Evolutionary conservation across 2,329 filamentous ascomycete species (phyloP).

Genomic region (Kalaharituber pfeilii): DNA sequence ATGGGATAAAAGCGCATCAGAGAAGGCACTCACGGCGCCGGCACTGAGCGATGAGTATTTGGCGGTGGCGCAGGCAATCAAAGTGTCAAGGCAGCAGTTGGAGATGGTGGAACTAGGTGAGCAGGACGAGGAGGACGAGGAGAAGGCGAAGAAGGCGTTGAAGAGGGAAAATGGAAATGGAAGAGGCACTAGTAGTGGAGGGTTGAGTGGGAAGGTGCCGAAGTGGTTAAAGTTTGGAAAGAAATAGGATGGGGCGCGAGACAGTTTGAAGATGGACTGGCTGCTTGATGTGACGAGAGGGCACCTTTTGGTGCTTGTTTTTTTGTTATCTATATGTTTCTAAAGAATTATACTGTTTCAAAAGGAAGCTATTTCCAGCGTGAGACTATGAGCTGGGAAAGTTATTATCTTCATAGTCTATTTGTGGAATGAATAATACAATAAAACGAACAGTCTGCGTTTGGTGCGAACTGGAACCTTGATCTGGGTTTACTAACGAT

Average conservation of each 20-base stretch:
- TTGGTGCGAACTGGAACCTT: too few relatives aligned
- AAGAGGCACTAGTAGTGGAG: constrained; percentile 3
- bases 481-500: too few relatives aligned
- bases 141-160: constrained; percentile 26
- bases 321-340: too few relatives aligned
- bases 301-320: too few relatives aligned
- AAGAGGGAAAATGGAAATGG: constrained; percentile 26
- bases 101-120: constrained; percentile 32
- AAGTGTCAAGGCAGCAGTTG: constrained; percentile 44
- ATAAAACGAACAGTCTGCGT: too few relatives aligned
- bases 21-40: constrained; percentile 12
- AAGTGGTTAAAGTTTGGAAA: constrained; percentile 23
- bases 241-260: constrained; percentile 21
- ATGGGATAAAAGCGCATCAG: constrained; percentile 11
- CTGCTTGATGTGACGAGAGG: too few relatives aligned
- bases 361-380: too few relatives aligned
- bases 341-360: too few relatives aligned
- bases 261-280: too few relatives aligned
- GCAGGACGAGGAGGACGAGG: constrained; percentile 28
- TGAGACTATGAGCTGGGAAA: too few relatives aligned
- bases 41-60: constrained; percentile 17
- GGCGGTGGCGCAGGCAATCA: constrained; percentile 22
- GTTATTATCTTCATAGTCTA: too few relatives aligned
- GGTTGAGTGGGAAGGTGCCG: constrained; percentile 16
- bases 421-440: too few relatives aligned